phyloP scores from a whole-genome alignment of 2,329 filamentous ascomycete genomes.

The Ophiostoma perfectum region DNA sequence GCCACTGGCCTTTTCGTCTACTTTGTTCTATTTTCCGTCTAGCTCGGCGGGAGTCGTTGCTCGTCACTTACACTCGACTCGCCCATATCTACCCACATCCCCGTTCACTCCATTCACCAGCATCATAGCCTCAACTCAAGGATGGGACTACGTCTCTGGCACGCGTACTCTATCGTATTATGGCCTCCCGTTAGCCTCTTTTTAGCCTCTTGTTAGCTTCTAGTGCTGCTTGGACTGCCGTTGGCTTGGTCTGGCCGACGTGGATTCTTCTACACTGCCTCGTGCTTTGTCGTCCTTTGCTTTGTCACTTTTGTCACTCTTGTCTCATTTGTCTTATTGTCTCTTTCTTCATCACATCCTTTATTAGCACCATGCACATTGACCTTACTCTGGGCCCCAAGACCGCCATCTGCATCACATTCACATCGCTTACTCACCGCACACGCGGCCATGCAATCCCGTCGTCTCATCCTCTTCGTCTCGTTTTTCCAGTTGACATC shows the following conservation, averaged over 20 bases:
- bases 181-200: not conserved
- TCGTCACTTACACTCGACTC: conserved; percentile 9
- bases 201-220: not conserved
- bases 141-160: not conserved
- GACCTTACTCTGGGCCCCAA: not conserved
- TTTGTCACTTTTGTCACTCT: too few relatives aligned
- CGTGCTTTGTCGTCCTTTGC: conserved; percentile 7
- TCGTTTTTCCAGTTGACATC: not conserved
- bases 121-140: not conserved
- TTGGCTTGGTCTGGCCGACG: conserved; percentile 5
- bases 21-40: not conserved
- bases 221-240: not conserved
- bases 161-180: conserved; percentile 1
- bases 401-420: not conserved
- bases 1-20: not conserved
- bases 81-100: conserved; percentile 2
- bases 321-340: not conserved
- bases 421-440: conserved; percentile 18
- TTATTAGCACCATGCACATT: not conserved
- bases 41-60: not conserved
- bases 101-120: not conserved
- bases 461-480: not conserved
- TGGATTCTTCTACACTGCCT: conserved; percentile 11
- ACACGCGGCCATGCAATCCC: conserved; percentile 5
- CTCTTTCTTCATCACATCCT: too few relatives aligned